Base-by-base conservation (phyloP, 139 green algal genomes). In the Chlamydomonas asymmetrica region DNA sequence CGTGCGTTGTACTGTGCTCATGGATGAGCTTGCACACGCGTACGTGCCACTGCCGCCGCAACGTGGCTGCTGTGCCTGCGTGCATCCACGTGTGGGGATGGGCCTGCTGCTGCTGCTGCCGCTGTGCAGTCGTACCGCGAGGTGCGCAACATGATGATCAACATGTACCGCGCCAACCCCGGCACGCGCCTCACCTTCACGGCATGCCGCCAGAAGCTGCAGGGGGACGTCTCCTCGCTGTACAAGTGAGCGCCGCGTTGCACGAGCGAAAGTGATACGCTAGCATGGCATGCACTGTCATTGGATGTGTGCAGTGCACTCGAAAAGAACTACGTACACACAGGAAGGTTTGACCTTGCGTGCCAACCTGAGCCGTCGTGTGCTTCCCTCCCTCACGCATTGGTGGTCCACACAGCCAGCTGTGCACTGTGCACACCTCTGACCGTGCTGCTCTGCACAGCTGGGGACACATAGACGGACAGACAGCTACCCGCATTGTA, bases 61-160 rank as follows among this genome's bases (percentile, higher is more conserved):
- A n/a, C n/a, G 27, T 8, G 3, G 56, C 5, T 37, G 27, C 5
- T n/a, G 56, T 2, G 3, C n/a, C 7, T 4, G 13, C 5, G n/a
- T 7, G 56, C 5, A 6, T n/a, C 8, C n/a, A 3, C 8, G 56
- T n/a, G 56, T 37, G 37, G 3, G 50, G 50, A 6, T 27, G 20
- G 13, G 25, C 5, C 52, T 31, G 40, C 13, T 8, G 29, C 60
- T 5, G 13, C 4, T 18, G 5, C 40, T 39, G 20, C 45, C 25
- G n/a, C 25, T 31, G 31, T 31, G 43, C 59, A 77, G 41, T 22
- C 50, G 32, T 95, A 97, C 85, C 70, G 79, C 40, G 65, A 93
- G 66, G 85, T 82, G 45, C 83, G 93, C 57, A 87, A 95, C 73
- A 74, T 78, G 69, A 88, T 97, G 50, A 87, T 97, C 49, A 76